Evolutionary conservation across 75 land plant species (phyloP).

Genomic region (Adiantum capillusveneris): DNA sequence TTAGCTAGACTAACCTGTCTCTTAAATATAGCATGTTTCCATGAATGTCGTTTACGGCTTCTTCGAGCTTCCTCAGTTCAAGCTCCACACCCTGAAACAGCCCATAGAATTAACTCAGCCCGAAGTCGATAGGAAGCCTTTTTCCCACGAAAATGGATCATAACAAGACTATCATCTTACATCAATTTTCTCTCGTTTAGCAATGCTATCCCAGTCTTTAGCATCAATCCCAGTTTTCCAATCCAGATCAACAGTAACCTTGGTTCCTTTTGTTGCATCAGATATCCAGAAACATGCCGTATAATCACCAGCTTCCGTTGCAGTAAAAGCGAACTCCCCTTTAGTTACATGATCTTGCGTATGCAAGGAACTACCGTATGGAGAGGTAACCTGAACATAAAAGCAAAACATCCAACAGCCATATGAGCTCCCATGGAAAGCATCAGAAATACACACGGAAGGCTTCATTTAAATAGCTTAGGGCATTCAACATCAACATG

Average conservation of each 20-base stretch:
- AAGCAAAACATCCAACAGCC: no score
- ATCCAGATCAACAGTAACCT: constrained; percentile 39
- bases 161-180: constrained; percentile 21
- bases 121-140: not conserved
- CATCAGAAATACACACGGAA: no score
- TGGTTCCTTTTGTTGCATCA: constrained; percentile 15
- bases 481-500: no score
- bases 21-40: constrained; percentile 60
- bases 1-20: constrained; percentile 47
- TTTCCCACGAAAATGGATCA: not conserved
- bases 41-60: constrained; percentile 62
- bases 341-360: constrained; percentile 43
- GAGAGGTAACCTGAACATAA: constrained; percentile 73
- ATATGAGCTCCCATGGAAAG: no score
- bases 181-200: constrained; percentile 76
- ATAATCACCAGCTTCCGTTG: constrained; percentile 57
- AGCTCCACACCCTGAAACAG: constrained; percentile 73
- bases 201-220: constrained; percentile 81
- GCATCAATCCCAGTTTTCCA: constrained; percentile 86
- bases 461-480: no score
- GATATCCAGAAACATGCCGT: constrained; percentile 72
- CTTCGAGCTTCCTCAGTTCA: constrained; percentile 75
- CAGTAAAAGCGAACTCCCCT: constrained; percentile 78
- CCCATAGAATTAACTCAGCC: no score
- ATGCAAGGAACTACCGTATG: constrained; percentile 66